Evolutionary conservation across 1,139 yeast genomes (phyloP), one percentile per base, ranked within the genome.

Genomic region (Keqinozyma sinolaborantium): DNA sequence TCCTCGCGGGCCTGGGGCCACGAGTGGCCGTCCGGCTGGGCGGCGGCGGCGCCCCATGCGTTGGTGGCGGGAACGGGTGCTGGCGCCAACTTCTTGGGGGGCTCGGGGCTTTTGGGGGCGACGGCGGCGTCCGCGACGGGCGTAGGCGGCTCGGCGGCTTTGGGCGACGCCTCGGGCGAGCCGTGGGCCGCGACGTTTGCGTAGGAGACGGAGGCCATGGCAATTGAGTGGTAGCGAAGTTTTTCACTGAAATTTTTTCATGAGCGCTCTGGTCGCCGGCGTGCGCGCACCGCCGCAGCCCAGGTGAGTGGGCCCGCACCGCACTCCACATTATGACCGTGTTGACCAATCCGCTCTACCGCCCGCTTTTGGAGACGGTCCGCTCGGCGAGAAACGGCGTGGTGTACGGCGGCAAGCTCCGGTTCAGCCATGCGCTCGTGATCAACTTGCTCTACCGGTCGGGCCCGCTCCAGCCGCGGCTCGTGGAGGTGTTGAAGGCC

Each of bases 11-110:
- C 79, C 27, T 80, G 70, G 29, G 85, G 81, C 83, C 85, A 73
- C 50, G 70, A 73, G 35, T 61, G 60, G 29, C 71, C 68, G 46
- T 74, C 79, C 24, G 70, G 64, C 28, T 41, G 39, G 47, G 45
- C 42, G 40, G 59, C 40, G 7, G 58, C 41, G 29, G 58, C 50
- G 26, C 83, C 84, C 94, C 94, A 83, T 6, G 82, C 86, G 33
- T 79, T 78, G 30, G 73, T 77, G 27, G 71, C 56, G 27, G 94
- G 94, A 33, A 82, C 73, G 7, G 92, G 92, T 28, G 94, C 94
- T 5, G 90, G 90, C 11, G 85, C 79, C 47, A 81, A 66, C 14
- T 61, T 55, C 31, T 63, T 66, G 15, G 37, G 34, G 19, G 45
- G 32, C 23, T 35, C 28, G 24, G 24, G 29, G n/a, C 14, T 7